Evolutionary conservation across 2,329 filamentous ascomycete genomes (phyloP), one percentile per base, ranked within the genome.

Genomic region (Phaeoacremonium minimum): DNA sequence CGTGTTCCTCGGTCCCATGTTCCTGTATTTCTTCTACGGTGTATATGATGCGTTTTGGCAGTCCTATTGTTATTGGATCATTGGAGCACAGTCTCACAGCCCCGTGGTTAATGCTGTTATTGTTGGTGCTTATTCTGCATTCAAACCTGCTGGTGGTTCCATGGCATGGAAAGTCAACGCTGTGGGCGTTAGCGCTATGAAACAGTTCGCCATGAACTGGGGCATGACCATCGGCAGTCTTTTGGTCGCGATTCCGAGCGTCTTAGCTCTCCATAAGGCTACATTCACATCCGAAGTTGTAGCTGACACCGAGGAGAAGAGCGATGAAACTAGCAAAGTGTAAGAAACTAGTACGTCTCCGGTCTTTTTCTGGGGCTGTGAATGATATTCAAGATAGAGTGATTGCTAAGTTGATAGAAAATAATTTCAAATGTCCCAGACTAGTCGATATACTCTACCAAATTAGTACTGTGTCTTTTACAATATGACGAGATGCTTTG

Each of bases 11-110:
- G 80, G 79, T 5, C 80, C 80, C 8, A 81, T 0, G 9, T 73
- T 78, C 48, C 57, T 80, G 20, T 80, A 78, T 59, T 75, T 80
- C 53, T 77, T 77, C 56, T 80, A 79, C 49, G 76, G 76, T 28
- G 67, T 73, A 41, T 77, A 75, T 46, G 76, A 80, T 52, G 72
- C 75, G 2, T 65, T 73, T 26, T 79, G 73, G 73, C 75, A 79
- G 53, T 75, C 70, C 1, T 69, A 60, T 41, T 73, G 75, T 29
- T 78, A 79, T 57, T 79, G 75, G 74, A 38, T 61, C 11, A 57
- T 63, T 34, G 60, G 61, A 7, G 54, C 60, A 2, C 48, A 47
- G 29, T 61, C 55, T 5, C 61, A 64, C 36, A 56, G 50, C 4
- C 50, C 60, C 0, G 51, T 50, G 1, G 40, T 50, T 14, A 48